Conservation (phyloP, 306 rosid species). For the Rosa chinensis region DNA sequence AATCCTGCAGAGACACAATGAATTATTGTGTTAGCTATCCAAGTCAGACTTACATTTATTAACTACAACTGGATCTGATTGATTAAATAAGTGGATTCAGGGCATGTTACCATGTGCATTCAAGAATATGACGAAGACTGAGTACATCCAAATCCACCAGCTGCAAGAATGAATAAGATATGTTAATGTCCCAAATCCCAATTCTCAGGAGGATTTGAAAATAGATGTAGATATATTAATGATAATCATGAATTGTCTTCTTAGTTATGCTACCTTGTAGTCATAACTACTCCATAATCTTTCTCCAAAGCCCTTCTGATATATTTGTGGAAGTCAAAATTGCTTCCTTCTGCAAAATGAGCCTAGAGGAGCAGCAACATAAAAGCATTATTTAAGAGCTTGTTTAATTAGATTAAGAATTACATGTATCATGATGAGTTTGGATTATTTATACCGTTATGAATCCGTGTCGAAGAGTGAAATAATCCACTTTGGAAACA, state of each 20-base stretch:
- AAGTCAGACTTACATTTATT: not conserved
- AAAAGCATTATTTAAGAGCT: not conserved
- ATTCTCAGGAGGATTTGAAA: not conserved
- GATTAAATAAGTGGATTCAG: not conserved
- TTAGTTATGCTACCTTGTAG: slow-evolving; percentile 36
- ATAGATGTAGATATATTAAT: not conserved
- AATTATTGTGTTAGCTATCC: not conserved
- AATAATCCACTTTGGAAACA: slow-evolving; percentile 52
- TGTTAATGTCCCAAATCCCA: not conserved
- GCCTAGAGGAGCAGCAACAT: slow-evolving; percentile 35
- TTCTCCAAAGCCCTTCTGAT: slow-evolving; percentile 49
- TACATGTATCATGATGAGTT: not conserved
- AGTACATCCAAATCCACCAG: slow-evolving; percentile 68
- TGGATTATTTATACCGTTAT: slow-evolving; percentile 37
- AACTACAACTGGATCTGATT: not conserved
- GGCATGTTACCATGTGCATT: slow-evolving; percentile 47
- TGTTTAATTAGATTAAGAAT: not conserved
- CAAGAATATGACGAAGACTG: slow-evolving; percentile 44
- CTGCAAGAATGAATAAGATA: slow-evolving; percentile 33
- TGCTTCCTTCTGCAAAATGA: slow-evolving; percentile 54
- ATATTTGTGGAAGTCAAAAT: slow-evolving; percentile 55
- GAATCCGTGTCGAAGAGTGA: slow-evolving; percentile 66
- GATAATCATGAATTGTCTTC: not conserved
- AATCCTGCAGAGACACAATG: slow-evolving; percentile 32
- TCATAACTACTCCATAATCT: slow-evolving; percentile 55